Conservation (phyloP, 768 basidiomycete species). For the Suillus decipiens region DNA sequence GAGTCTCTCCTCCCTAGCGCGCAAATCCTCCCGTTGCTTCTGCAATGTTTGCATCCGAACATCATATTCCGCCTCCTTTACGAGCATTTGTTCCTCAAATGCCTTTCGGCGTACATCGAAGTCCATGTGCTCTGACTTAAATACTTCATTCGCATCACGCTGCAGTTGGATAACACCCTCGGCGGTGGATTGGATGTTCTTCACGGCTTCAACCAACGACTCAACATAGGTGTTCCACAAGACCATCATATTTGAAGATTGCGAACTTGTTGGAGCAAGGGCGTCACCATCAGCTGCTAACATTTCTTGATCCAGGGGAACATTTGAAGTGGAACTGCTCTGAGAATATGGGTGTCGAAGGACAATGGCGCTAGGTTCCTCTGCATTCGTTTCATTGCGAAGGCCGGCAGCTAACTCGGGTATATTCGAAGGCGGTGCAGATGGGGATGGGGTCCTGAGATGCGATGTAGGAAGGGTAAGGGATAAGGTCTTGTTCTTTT, state of each 20-base stretch:
- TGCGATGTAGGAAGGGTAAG: conserved; percentile 12
- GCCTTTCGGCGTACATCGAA: conserved; percentile 23
- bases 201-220: conserved; percentile 16
- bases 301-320: not conserved
- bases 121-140: conserved; percentile 11
- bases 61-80: conserved; percentile 21
- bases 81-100: conserved; percentile 24
- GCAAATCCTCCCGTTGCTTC: conserved; percentile 21
- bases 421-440: conserved; percentile 8
- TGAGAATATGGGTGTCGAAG: conserved; percentile 17
- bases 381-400: conserved; percentile 1
- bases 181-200: conserved; percentile 16
- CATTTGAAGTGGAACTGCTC: conserved; percentile 7
- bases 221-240: conserved; percentile 12
- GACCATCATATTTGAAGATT: conserved; percentile 2
- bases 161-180: conserved; percentile 16
- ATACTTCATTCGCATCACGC: conserved; percentile 18
- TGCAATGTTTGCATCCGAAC: conserved; percentile 23
- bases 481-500: conserved; percentile 17
- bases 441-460: conserved; percentile 15
- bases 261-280: not conserved
- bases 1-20: conserved; percentile 21
- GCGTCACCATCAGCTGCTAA: not conserved
- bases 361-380: not conserved
- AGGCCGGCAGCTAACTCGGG: not conserved